Evolutionary conservation across 1,139 yeast genomes (phyloP).

Genomic region (Pichia sp.): DNA sequence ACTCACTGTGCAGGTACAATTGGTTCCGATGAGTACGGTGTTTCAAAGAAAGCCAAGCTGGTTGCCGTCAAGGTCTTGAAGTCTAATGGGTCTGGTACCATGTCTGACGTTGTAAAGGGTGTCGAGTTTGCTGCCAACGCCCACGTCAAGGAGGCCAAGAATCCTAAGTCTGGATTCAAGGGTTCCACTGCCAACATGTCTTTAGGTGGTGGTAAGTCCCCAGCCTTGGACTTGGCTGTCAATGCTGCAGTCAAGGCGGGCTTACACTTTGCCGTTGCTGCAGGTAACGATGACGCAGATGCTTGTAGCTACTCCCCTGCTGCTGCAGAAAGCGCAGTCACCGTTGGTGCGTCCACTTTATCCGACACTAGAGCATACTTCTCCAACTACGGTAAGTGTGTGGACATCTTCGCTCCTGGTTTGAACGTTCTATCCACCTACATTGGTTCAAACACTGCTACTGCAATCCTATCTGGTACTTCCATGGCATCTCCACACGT

Average conservation of each 20-base stretch:
- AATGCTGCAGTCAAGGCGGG: constrained; percentile 81
- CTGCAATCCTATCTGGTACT: constrained; percentile 93
- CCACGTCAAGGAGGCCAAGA: constrained; percentile 55
- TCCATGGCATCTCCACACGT: constrained; percentile 99
- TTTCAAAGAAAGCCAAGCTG: constrained; percentile 67
- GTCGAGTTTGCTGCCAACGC: constrained; percentile 71
- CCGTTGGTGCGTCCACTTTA: constrained; percentile 79
- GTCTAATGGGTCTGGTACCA: constrained; percentile 72
- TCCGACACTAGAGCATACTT: constrained; percentile 74
- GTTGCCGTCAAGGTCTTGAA: constrained; percentile 77
- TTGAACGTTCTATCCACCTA: constrained; percentile 77
- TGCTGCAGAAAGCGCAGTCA: constrained; percentile 66
- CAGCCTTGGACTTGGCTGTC: constrained; percentile 75
- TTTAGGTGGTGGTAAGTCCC: constrained; percentile 82
- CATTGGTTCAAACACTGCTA: constrained; percentile 77
- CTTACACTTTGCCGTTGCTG: constrained; percentile 80
- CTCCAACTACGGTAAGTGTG: constrained; percentile 81
- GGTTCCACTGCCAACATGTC: constrained; percentile 91
- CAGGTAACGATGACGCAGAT: constrained; percentile 82
- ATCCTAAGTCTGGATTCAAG: constrained; percentile 60
- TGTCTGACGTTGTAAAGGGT: constrained; percentile 79
- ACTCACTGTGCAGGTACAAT: constrained; percentile 88
- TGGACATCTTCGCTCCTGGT: constrained; percentile 83
- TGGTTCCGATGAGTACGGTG: constrained; percentile 71
- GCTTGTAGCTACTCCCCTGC: constrained; percentile 86